Conservation (phyloP, 148 eudicot species). For the Chenopodium album region DNA sequence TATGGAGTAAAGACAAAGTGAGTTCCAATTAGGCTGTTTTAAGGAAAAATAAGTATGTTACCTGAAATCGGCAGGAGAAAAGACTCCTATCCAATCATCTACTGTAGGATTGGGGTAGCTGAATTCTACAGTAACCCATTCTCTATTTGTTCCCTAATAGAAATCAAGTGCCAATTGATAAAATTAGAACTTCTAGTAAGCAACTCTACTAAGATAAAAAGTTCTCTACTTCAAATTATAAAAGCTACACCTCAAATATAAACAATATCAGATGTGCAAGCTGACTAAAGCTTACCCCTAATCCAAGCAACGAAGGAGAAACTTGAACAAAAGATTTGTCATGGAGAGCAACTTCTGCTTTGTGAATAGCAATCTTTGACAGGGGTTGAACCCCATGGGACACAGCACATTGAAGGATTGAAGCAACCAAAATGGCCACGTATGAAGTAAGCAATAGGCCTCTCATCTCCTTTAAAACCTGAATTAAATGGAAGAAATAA, state of each 20-base stretch:
- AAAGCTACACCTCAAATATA: not conserved
- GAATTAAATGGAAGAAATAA: not conserved
- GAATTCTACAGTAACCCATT: slow-evolving; percentile 67
- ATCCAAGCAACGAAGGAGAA: slow-evolving; percentile 72
- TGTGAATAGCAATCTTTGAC: slow-evolving; percentile 60
- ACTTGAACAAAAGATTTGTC: slow-evolving; percentile 56
- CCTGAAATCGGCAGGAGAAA: slow-evolving; percentile 91
- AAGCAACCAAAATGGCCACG: slow-evolving; percentile 38
- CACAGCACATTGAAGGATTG: slow-evolving; percentile 29
- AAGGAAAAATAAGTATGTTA: slow-evolving; percentile 1
- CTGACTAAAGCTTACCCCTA: slow-evolving; percentile 39
- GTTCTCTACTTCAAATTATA: not conserved
- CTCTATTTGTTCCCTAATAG: slow-evolving; percentile 49
- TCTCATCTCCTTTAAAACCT: slow-evolving; percentile 29
- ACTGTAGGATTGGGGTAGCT: slow-evolving; percentile 50
- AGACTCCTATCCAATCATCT: slow-evolving; percentile 92
- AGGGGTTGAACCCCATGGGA: slow-evolving; percentile 77
- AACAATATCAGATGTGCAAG: slow-evolving; percentile 6
- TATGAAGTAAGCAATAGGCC: slow-evolving; percentile 24
- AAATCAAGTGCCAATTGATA: not conserved
- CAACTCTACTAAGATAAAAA: not conserved
- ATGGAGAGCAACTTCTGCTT: slow-evolving; percentile 48
- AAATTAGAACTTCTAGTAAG: not conserved
- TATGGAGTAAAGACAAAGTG: not conserved
- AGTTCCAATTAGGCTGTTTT: not conserved